Evolutionary conservation across 2,329 filamentous ascomycete genomes (phyloP).

Genomic region (Hypoxylon sp.): DNA sequence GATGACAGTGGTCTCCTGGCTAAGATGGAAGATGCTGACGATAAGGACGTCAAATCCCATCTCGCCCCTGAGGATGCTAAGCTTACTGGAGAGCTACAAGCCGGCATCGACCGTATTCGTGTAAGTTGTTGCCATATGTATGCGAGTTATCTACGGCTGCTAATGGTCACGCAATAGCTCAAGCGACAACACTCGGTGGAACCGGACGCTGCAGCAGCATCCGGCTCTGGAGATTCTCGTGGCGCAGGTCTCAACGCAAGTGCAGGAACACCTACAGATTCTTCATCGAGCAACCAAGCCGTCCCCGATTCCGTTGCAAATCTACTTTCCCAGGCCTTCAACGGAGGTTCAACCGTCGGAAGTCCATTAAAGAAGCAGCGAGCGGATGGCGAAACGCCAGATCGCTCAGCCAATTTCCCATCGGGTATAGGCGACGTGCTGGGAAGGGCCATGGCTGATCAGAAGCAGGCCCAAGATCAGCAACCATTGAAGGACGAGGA

Average conservation of each 20-base stretch:
- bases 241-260: slow-evolving; percentile 52
- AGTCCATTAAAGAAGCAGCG: slow-evolving; percentile 81
- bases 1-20: slow-evolving; percentile 66
- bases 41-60: slow-evolving; percentile 66
- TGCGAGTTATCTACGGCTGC: not conserved
- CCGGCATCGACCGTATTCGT: slow-evolving; percentile 82
- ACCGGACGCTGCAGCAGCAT: slow-evolving; percentile 58
- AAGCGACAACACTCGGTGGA: slow-evolving; percentile 83
- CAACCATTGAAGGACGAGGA: slow-evolving; percentile 38
- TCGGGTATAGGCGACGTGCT: slow-evolving; percentile 53
- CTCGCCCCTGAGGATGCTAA: slow-evolving; percentile 75
- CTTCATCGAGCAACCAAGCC: slow-evolving; percentile 44
- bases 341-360: slow-evolving; percentile 62
- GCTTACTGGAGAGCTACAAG: slow-evolving; percentile 77
- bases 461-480: slow-evolving; percentile 32
- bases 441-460: slow-evolving; percentile 42
- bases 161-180: slow-evolving; percentile 61
- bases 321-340: slow-evolving; percentile 54
- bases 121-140: slow-evolving; percentile 58
- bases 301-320: slow-evolving; percentile 46
- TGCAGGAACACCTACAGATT: slow-evolving; percentile 53
- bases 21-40: slow-evolving; percentile 71
- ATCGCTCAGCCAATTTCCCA: slow-evolving; percentile 49
- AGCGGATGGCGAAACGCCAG: slow-evolving; percentile 58
- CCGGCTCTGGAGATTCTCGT: slow-evolving; percentile 56